Evolutionary conservation across 495 filamentous ascomycete species (phyloP).

Genomic region (Tuber indicum): DNA sequence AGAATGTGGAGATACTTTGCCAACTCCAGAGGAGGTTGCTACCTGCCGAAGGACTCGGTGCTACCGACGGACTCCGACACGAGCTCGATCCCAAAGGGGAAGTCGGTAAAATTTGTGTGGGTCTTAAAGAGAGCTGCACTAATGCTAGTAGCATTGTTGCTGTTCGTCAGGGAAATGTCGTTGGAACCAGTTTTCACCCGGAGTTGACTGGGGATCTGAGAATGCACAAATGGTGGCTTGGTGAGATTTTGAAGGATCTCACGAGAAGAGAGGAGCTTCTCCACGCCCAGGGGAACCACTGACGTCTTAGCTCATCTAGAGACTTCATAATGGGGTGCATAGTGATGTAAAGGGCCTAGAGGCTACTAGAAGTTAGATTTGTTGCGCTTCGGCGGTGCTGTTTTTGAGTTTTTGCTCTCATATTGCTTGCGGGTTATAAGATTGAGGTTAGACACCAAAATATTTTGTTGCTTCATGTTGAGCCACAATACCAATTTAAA

Average conservation of each 20-base stretch:
- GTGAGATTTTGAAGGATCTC: slow-evolving; percentile 54
- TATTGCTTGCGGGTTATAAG: neutral
- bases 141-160: slow-evolving; percentile 65
- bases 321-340: neutral
- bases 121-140: slow-evolving; percentile 48
- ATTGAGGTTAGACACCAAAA: neutral
- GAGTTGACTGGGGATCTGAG: slow-evolving; percentile 83
- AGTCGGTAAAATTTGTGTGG: slow-evolving; percentile 19
- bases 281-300: neutral
- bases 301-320: neutral
- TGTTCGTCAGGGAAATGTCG: slow-evolving; percentile 85
- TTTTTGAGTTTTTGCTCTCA: neutral
- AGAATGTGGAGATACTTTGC: slow-evolving; percentile 55
- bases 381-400: neutral
- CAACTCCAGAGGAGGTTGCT: slow-evolving; percentile 47
- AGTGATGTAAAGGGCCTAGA: neutral
- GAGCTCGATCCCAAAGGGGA: slow-evolving; percentile 11
- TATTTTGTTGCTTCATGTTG: neutral
- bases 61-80: slow-evolving; percentile 42
- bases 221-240: slow-evolving; percentile 92
- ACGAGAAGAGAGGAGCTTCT: slow-evolving; percentile 32
- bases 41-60: slow-evolving; percentile 40
- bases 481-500: neutral
- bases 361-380: neutral
- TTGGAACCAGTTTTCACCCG: slow-evolving; percentile 95